Percentiles rank a stretch among this genome's conserved stretches.
Evolutionary conservation across 768 basidiomycete species (phyloP).

Genomic region (Tephrocybe sp.): DNA sequence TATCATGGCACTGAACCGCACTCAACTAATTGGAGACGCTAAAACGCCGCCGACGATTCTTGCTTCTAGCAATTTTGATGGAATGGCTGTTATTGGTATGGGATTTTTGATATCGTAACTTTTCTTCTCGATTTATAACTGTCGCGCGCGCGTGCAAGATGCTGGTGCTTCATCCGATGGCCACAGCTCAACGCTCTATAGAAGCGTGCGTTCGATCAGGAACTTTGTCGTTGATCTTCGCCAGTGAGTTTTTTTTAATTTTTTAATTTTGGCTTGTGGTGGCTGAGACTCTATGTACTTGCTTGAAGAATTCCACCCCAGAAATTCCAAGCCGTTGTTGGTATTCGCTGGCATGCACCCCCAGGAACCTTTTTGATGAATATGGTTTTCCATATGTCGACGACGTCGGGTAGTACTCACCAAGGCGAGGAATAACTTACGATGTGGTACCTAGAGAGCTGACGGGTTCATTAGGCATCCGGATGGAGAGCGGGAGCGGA

Average conservation of each 20-base stretch:
- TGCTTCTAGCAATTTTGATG: slow-evolving; percentile 60
- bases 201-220: slow-evolving; percentile 66
- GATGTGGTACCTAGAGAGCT: slow-evolving; percentile 53
- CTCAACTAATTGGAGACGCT: slow-evolving; percentile 75
- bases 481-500: slow-evolving; percentile 75
- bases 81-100: slow-evolving; percentile 74
- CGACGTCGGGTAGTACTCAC: slow-evolving; percentile 57
- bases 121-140: too few relatives aligned
- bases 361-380: slow-evolving; percentile 75
- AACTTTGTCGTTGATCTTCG: slow-evolving; percentile 73
- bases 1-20: slow-evolving; percentile 73
- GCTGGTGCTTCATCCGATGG: slow-evolving; percentile 57
- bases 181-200: slow-evolving; percentile 18
- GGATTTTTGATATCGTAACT: too few relatives aligned
- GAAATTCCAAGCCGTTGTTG: slow-evolving; percentile 56
- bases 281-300: too few relatives aligned
- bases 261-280: too few relatives aligned
- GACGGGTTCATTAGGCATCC: slow-evolving; percentile 41
- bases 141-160: slow-evolving; percentile 48
- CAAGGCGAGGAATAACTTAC: slow-evolving; percentile 50
- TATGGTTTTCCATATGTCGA: slow-evolving; percentile 70
- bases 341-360: slow-evolving; percentile 85
- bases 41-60: slow-evolving; percentile 63
- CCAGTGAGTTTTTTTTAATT: slow-evolving; percentile 25
- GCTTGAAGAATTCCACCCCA: slow-evolving; percentile 45